Percentiles rank a stretch among this genome's conserved stretches.
These are phyloP conservation scores for Fusarium setosum DNA, from an alignment of 2,329 filamentous ascomycete genomes.

Conservation along the genomic window DNA sequence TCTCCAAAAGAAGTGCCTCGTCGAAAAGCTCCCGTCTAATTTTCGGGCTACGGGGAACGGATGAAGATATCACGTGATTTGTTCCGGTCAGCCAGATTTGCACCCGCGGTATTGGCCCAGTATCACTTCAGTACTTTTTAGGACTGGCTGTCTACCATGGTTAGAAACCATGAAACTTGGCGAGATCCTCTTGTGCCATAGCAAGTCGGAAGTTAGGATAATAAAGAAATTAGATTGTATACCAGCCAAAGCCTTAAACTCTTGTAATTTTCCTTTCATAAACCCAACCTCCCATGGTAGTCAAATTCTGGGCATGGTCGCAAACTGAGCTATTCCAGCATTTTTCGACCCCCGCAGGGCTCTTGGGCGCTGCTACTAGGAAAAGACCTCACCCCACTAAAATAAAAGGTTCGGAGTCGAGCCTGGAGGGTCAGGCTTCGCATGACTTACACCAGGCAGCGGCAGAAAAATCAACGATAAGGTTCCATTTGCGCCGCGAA, in stretches of 20 bases:
- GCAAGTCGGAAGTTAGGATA: no score
- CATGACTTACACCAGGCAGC: slow-evolving; percentile 41
- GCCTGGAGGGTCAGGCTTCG: slow-evolving; percentile 13
- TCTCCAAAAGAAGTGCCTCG: slow-evolving; percentile 56
- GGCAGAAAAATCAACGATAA: slow-evolving; percentile 41
- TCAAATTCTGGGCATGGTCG: no score
- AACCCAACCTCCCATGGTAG: no score
- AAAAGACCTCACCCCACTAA: slow-evolving; percentile 38
- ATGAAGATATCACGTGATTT: slow-evolving; percentile 50
- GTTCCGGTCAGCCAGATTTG: slow-evolving; percentile 44
- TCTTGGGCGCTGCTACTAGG: slow-evolving; percentile 13
- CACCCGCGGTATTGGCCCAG: slow-evolving; percentile 42
- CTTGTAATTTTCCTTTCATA: no score
- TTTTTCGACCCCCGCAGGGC: no score
- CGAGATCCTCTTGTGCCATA: no score
- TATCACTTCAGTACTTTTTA: slow-evolving; percentile 17
- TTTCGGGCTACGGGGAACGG: slow-evolving; percentile 51
- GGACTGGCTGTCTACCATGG: no score
- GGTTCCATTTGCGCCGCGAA: slow-evolving; percentile 39
- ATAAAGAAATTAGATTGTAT: no score
- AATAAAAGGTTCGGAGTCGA: no score
- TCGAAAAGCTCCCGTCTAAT: slow-evolving; percentile 57
- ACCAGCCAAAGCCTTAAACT: no score
- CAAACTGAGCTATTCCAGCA: no score
- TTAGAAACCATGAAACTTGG: no score